Base-by-base conservation (phyloP, 352 stramenopile genomes). In the Phytophthora macrochlamydospora region DNA sequence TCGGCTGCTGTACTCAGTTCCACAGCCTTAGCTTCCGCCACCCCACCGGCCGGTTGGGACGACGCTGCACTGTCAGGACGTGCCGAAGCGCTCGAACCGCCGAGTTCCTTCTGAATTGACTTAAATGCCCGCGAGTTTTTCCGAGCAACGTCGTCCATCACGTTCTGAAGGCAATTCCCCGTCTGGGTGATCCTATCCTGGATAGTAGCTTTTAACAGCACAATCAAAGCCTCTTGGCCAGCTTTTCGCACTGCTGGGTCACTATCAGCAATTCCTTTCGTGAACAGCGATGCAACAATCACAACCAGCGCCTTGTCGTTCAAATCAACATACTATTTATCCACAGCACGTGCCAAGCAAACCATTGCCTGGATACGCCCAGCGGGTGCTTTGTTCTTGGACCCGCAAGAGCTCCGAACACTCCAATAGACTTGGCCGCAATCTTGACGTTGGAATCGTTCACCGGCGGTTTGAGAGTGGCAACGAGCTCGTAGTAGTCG, bases 371-470 rank as follows among this genome's bases (percentile, higher is more conserved):
- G 89, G 3, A 92, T 86, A 14, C 89, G 85, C 1, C 87, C 84
- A 56, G 86, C 78, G 1, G 89, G 89, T 9, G 89, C 73, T 50
- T 95, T 96, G 69, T 94, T 96, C 64, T 94, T 95, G 0, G 74
- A 75, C 4, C 87, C 0, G 89, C 69, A 2, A 96, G 67, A 2
- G 75, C 89, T 29, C 89, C 87, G 18, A 95, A 62, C 12, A 96
- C 83, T 80, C 94, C 87, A 48, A 96, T 83, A 42, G 89, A 78
- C 49, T 95, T 96, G 5, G 87, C 87, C 31, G 90, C 78, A 56
- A 96, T 95, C 50, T 96, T 95, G 28, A 96, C 89, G 57, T 96
- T 96, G 14, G 89, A 83, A 56, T 96, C 89, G 40, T 92, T 93
- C 14, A 67, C 87, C 9, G 92, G 62, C 12, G 91, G 52, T 56